Base-by-base conservation (phyloP, 2,329 filamentous ascomycete genomes). In the Fusarium compactum region DNA sequence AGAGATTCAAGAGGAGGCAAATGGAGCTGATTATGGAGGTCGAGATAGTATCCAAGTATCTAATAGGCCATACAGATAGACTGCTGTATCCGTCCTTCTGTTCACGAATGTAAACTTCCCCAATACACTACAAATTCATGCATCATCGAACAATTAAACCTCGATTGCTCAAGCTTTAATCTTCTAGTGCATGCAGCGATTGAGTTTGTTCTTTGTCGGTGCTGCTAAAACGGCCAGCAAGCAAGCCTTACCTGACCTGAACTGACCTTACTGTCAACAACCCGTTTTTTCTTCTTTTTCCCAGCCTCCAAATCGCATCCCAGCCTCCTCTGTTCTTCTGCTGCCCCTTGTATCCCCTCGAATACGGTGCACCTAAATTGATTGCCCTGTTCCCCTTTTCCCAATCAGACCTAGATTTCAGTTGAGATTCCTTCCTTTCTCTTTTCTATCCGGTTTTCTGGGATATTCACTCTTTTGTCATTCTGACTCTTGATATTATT, bases 341-440 rank as follows among this genome's bases (percentile, higher is more conserved):
- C 38, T 27, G 18, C 24, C 38, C 55, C 67, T 62, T 51, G 60
- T 62, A 34, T 58, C 43, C 24, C 50, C 50, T 52, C 24, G 50
- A 52, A 52, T 52, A 52, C 50, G 50, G 50, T 48, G 47, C 67
- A 58, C 47, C 67, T 69, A 69, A 69, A 66, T 63, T 65, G 55
- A 61, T 57, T 65, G 55, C 51, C 47, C 54, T 50, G 57, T 40
- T 53, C 50, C 34, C 44, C 29, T 15, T 12, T 32, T 40, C 25
- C 58, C 47, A 63, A 62, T 47, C 60, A 43, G 60, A 52, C 34
- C 32, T 62, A 56, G 58, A 62, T 46, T 20, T 32, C 16, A 29
- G 18, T 25, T 55, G 34, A 38, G 34, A 38, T 12, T 41, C 24
- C 11, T 52, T 47, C 51, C 41, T 34, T 18, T 41, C 44, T 41